Conservation (phyloP, 768 basidiomycete species). For the Trametes cinnabarina region DNA sequence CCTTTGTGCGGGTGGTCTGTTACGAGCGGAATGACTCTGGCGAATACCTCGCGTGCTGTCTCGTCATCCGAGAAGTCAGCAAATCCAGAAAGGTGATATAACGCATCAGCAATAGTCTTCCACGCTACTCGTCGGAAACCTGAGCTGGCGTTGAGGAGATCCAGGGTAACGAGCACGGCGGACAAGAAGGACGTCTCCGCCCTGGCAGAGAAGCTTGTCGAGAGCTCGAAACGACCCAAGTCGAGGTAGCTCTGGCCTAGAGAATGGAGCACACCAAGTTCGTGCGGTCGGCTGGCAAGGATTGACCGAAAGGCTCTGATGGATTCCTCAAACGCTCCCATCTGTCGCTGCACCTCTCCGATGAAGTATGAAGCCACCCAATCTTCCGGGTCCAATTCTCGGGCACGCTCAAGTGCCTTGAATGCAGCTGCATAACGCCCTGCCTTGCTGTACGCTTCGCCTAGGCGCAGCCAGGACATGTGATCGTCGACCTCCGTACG, state of each 20-base stretch:
- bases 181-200: conserved; percentile 70
- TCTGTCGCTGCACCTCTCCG: conserved; percentile 78
- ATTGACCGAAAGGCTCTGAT: conserved; percentile 62
- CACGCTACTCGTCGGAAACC: conserved; percentile 74
- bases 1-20: conserved; percentile 40
- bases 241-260: conserved; percentile 72
- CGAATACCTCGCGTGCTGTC: conserved; percentile 35
- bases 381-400: conserved; percentile 67
- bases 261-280: conserved; percentile 69
- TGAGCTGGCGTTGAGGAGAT: conserved; percentile 47
- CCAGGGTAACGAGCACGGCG: conserved; percentile 53
- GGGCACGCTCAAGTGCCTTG: conserved; percentile 78
- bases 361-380: conserved; percentile 86
- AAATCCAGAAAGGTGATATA: conserved; percentile 60
- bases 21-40: conserved; percentile 38
- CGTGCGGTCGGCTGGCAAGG: conserved; percentile 52
- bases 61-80: conserved; percentile 48
- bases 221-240: conserved; percentile 61
- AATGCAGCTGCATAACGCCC: conserved; percentile 88
- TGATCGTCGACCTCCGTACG: conserved; percentile 76
- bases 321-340: conserved; percentile 74
- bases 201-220: conserved; percentile 69
- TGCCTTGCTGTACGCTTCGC: conserved; percentile 86
- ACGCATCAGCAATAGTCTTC: conserved; percentile 80
- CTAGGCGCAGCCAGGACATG: conserved; percentile 85